These are phyloP conservation scores for Multifurca ochricompacta DNA, from an alignment of 768 basidiomycete species.

Conservation along the genomic window DNA sequence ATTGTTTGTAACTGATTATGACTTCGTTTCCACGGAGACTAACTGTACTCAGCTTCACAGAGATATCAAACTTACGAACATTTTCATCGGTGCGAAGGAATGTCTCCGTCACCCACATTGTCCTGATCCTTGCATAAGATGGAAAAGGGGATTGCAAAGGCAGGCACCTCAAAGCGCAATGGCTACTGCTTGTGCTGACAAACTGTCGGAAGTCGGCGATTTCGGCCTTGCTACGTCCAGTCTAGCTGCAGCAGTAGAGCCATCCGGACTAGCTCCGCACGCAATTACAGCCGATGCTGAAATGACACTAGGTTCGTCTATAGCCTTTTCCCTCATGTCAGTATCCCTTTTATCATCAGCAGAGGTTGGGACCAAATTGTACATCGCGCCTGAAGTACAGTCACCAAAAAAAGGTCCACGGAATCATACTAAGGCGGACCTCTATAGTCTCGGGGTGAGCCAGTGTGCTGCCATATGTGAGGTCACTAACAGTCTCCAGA, in stretches of 20 bases:
- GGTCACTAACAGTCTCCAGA: conserved; percentile 34
- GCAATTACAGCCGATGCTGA: conserved; percentile 46
- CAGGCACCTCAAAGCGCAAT: conserved; percentile 20
- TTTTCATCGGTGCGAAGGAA: conserved; percentile 72
- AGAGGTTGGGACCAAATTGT: conserved; percentile 88
- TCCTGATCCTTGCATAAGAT: conserved; percentile 36
- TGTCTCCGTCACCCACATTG: background rate
- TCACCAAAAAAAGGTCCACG: conserved; percentile 50
- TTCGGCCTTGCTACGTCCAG: conserved; percentile 87
- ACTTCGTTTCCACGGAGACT: background rate
- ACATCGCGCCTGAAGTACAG: conserved; percentile 89
- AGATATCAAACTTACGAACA: conserved; percentile 90
- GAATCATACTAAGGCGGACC: conserved; percentile 84
- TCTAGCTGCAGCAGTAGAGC: conserved; percentile 70
- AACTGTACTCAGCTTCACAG: conserved; percentile 48
- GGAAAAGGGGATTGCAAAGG: conserved; percentile 81
- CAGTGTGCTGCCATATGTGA: background rate
- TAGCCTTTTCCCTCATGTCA: background rate
- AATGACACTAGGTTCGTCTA: conserved; percentile 58
- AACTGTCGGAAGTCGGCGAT: conserved; percentile 60
- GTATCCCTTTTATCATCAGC: background rate
- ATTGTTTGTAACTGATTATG: conserved; percentile 45
- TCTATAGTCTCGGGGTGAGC: conserved; percentile 88
- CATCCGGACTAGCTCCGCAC: conserved; percentile 52
- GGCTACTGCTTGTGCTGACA: background rate